Percentiles rank a stretch among this genome's conserved stretches.
Conservation (phyloP, 306 rosid species). For the Vigna mungo region DNA sequence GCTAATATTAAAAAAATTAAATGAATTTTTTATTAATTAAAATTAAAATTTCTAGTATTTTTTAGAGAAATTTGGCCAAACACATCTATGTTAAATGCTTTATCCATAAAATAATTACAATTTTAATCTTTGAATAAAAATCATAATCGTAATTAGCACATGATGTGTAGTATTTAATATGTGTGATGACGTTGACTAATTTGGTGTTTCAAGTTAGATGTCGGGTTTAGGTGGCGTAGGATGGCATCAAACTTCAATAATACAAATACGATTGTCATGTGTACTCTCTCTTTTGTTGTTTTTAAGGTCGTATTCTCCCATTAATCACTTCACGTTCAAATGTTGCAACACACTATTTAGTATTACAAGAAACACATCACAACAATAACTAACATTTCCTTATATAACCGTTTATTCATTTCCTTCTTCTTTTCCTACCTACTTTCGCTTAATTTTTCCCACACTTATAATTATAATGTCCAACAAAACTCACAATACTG, state of each 20-base stretch:
- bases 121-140: too few relatives aligned
- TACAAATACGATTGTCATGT: slow-evolving; percentile 14
- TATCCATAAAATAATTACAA: background rate
- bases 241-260: slow-evolving; percentile 43
- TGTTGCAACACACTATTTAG: slow-evolving; percentile 7
- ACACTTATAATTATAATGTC: slow-evolving; percentile 10
- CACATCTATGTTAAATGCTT: background rate
- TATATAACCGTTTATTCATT: slow-evolving; percentile 11
- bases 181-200: slow-evolving; percentile 16
- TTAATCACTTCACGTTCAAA: slow-evolving; percentile 45
- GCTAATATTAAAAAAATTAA: too few relatives aligned
- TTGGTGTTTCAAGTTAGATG: background rate
- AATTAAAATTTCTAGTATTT: too few relatives aligned
- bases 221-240: slow-evolving; percentile 35
- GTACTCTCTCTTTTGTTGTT: slow-evolving; percentile 5
- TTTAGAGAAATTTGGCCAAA: too few relatives aligned
- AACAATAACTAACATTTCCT: background rate
- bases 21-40: too few relatives aligned
- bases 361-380: slow-evolving; percentile 4
- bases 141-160: background rate
- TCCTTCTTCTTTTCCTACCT: background rate
- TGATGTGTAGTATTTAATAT: background rate
- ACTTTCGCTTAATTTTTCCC: background rate
- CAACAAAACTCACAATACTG: background rate
- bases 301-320: slow-evolving; percentile 31